Evolutionary conservation across 2,329 filamentous ascomycete genomes (phyloP), one percentile per base, ranked within the genome.

Genomic region (Teratosphaeria destructans): DNA sequence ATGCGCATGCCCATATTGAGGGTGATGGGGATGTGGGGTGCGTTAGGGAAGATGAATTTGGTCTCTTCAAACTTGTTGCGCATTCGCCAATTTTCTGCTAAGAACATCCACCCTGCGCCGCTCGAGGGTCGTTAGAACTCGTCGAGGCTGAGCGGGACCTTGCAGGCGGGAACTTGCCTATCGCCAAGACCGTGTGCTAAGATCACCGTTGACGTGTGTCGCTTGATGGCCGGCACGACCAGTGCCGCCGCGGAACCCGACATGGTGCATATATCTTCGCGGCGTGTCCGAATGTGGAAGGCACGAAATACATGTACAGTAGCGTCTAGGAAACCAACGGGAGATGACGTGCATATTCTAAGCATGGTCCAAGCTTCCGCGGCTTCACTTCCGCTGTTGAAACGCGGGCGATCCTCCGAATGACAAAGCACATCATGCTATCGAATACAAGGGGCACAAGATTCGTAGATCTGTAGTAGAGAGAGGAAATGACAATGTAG

Each of bases 171-270:
- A 54, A 26, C 60, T 64, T 67, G 74, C 75, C 81, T 87, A 72
- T 97, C 94, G 63, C 94, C 94, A 47, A 99, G 80, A 14, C 94
- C 94, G 74, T 99, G 94, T 57, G 89, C 82, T 75, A 96, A 91
- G 69, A 99, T 97, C 68, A 97, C 88, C 3, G 93, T 96, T 27
- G 91, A 91, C 43, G 94, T 96, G 76, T 97, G 94, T 71, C 84
- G 85, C 71, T 84, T 88, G 37, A 89, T 78, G 49, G 92, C 89
- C 32, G 90, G 89, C 61, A 95, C 85, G 23, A 94, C 81, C 58
- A 94, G 78, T 11, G 78, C 78, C 59, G 78, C 77, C 63, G 75
- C 59, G 16, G 59, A 74, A 34, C 70, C 64, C 52, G 77, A 65
- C 77, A 80, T 79, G 27, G 27, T 55, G n/a, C 47, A 52, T 37